Base-by-base conservation (phyloP, 768 basidiomycete genomes). In the Boletus sensibilis region DNA sequence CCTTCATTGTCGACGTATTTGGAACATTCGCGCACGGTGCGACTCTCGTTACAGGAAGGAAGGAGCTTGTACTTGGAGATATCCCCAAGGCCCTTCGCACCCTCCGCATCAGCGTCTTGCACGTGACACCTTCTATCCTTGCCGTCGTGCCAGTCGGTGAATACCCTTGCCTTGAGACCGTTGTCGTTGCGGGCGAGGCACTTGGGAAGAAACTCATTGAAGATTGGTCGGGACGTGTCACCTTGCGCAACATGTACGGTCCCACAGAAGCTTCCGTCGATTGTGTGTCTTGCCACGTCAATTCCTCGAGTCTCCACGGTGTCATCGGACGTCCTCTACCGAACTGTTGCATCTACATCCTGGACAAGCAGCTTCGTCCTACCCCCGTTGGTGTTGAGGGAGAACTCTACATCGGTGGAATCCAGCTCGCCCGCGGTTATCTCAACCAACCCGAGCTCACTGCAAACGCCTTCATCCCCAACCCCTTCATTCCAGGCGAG, bases 211-310 rank as follows among this genome's bases (percentile, higher is more conserved):
- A 64, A 23, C 49, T 64, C 10, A 58, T 64, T n/a, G 53, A 64
- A 44, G 62, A 65, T 29, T 71, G 66, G 68, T 65, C 62, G 2
- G 53, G 55, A 34, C 62, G 43, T 4, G 66, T 73, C 48, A 62
- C 54, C 27, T 42, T 72, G 35, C 68, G 64, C 39, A 72, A 72
- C 56, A 71, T 68, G 66, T 73, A 73, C 42, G 71, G 70, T n/a
- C 71, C 71, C 12, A 72, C 71, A 6, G 71, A 72, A 45, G 64
- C 72, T 37, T 55, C 71, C 13, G 64, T 72, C 18, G 68, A 71
- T 48, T 69, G 68, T 34, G 61, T 65, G 1, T 66, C 65, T 18
- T 71, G 63, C 49, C 64, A 68, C 31, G 61, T 68, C 55, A 56
- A 52, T 21, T 64, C 64, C 12, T 39, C 60, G 5, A 23, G 55